Evolutionary conservation across 805 yeast genomes (phyloP), one percentile per base, ranked within the genome.

Genomic region (Wickerhamomyces bisporus): DNA sequence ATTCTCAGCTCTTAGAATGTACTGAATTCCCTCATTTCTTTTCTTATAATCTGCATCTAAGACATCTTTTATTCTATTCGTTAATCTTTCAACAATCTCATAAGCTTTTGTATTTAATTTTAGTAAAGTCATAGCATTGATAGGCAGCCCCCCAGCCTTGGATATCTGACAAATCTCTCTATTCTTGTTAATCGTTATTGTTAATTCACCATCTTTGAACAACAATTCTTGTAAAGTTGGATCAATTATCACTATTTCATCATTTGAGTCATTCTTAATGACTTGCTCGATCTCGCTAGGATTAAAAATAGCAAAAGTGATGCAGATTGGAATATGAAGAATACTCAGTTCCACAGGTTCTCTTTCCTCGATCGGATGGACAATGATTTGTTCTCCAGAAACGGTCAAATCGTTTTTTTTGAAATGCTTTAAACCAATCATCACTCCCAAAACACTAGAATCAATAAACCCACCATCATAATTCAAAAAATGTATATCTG

Each of bases 401-500:
- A 88, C 77, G 2, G 88, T 75, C 24, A 87, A 74, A 59, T 89
- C 96, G 10, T 95, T 95, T 50, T 85, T 81, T 39, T 75, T 75
- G 61, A 78, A 93, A 58, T 89, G 96, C 47, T 81, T 68, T 38
- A 93, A 66, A 1, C 86, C 95, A 7, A 91, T 76, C 73, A 87
- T 82, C 7, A 87, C 96, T 0, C 93, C 98, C 39, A 88, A 71
- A 62, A 96, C 86, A 30, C 91, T 81, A 6, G 87, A 84, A 60
- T 93, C 98, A 29, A 89, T 80, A 34, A 93, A 73, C 15, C 94
- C 94, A 30, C 98, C 98, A 61, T 93, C 98, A 54, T 78, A 87
- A 56, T 88, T 83, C 40, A 93, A 62, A 51, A 86, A 85, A 54
- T 88, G 95, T 14, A 93, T 77, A 55, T 89, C 97, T 0, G 94